Percentiles rank a stretch among this genome's conserved stretches.
These are phyloP conservation scores for Irpex rosettiformis DNA, from an alignment of 1,284 basidiomycete species.

Conservation along the genomic window DNA sequence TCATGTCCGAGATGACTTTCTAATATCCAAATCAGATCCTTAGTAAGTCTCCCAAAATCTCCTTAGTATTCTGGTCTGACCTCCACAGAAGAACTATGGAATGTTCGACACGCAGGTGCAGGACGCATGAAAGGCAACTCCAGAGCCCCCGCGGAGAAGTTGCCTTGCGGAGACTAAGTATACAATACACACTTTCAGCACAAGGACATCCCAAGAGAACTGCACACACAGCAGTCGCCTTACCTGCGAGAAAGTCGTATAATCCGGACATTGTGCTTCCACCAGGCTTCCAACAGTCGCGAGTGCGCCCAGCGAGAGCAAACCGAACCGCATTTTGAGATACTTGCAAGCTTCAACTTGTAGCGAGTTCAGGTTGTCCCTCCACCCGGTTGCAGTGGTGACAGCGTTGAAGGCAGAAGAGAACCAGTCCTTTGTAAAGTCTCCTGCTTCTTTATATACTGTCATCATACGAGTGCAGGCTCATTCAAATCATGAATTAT, in stretches of 20 bases:
- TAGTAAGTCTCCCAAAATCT: neutral
- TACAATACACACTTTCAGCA: slow-evolving; percentile 2
- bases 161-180: slow-evolving; percentile 51
- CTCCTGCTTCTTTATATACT: neutral
- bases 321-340: slow-evolving; percentile 11
- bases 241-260: slow-evolving; percentile 60
- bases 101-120: slow-evolving; percentile 62
- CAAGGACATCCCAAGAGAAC: too few species aligned
- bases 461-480: too few species aligned
- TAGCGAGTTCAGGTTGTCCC: neutral
- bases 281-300: slow-evolving; percentile 26
- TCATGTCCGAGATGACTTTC: slow-evolving; percentile 72
- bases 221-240: too few species aligned
- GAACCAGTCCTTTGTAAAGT: neutral
- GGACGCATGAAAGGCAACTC: slow-evolving; percentile 71
- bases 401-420: neutral
- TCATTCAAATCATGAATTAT: too few species aligned
- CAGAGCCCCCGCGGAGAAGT: slow-evolving; percentile 55
- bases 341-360: neutral
- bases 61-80: slow-evolving; percentile 29
- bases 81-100: slow-evolving; percentile 71
- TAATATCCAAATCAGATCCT: slow-evolving; percentile 22
- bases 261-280: slow-evolving; percentile 55
- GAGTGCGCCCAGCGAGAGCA: slow-evolving; percentile 1
- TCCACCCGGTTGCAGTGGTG: neutral